Evolutionary conservation across 805 yeast species (phyloP).

Genomic region (Wickerhamomyces rabaulensis): DNA sequence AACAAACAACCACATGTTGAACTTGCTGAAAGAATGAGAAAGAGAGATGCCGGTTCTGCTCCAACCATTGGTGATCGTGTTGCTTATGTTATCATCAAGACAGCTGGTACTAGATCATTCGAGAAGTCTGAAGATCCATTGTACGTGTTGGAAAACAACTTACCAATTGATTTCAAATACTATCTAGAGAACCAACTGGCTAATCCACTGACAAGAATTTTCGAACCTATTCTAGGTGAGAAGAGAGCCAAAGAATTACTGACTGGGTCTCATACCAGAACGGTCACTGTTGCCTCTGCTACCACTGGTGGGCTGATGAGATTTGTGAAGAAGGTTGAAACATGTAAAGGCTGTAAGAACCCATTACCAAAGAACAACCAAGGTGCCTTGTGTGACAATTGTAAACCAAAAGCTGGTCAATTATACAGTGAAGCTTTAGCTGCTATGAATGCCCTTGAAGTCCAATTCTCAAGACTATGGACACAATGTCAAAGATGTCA

Average conservation of each 20-base stretch:
- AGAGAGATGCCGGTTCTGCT: slow-evolving; percentile 96
- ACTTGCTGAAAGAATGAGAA: slow-evolving; percentile 90
- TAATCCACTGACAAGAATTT: slow-evolving; percentile 88
- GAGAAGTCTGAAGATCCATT: slow-evolving; percentile 97
- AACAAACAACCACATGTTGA: slow-evolving; percentile 98
- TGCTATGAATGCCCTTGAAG: slow-evolving; percentile 73
- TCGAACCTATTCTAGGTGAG: slow-evolving; percentile 93
- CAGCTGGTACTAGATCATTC: slow-evolving; percentile 78
- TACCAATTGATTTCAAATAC: slow-evolving; percentile 92
- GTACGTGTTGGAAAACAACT: slow-evolving; percentile 83
- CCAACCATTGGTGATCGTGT: slow-evolving; percentile 97
- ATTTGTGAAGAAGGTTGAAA: slow-evolving; percentile 83
- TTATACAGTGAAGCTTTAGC: slow-evolving; percentile 78
- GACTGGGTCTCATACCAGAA: slow-evolving; percentile 79
- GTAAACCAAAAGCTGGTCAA: slow-evolving; percentile 67
- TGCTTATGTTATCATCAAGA: slow-evolving; percentile 86
- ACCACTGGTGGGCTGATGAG: slow-evolving; percentile 79
- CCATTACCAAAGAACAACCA: slow-evolving; percentile 57
- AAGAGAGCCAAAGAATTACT: slow-evolving; percentile 72
- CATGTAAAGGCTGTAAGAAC: slow-evolving; percentile 83
- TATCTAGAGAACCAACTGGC: slow-evolving; percentile 89
- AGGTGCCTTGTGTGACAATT: slow-evolving; percentile 78
- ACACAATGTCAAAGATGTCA: slow-evolving; percentile 98
- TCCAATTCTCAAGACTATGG: slow-evolving; percentile 86
- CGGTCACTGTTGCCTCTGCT: slow-evolving; percentile 51